Conservation (phyloP, 805 yeast species). For the Nakazawaea holstii region DNA sequence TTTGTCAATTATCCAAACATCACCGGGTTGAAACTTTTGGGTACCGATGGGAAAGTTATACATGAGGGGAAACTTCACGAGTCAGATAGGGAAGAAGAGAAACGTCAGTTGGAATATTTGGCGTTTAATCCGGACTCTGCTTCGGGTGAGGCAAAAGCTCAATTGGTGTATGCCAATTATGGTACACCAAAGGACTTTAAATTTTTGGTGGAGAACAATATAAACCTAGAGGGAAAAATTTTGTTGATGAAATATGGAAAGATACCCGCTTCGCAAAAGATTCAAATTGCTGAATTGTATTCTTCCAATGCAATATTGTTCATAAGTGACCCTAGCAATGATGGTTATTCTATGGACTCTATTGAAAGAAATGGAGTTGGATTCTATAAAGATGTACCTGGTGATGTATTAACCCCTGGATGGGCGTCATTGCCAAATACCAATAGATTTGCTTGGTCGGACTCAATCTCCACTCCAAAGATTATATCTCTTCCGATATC, state of each 20-base stretch:
- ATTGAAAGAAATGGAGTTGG: constrained; percentile 57
- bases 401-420: constrained; percentile 80
- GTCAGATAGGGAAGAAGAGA: neutral
- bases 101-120: constrained; percentile 24
- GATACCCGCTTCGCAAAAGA: constrained; percentile 44
- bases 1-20: constrained; percentile 63
- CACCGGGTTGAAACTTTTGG: constrained; percentile 22
- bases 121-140: constrained; percentile 70
- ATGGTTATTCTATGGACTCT: constrained; percentile 32
- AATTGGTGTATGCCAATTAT: constrained; percentile 56
- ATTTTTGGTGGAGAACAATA: constrained; percentile 27
- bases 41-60: constrained; percentile 14
- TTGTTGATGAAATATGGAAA: constrained; percentile 57
- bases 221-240: constrained; percentile 44
- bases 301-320: constrained; percentile 69
- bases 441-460: constrained; percentile 35
- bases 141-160: constrained; percentile 49
- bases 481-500: constrained; percentile 79
- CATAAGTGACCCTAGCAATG: constrained; percentile 39
- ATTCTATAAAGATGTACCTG: constrained; percentile 55
- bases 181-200: constrained; percentile 57
- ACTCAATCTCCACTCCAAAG: constrained; percentile 53
- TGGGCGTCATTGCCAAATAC: constrained; percentile 45
- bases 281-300: constrained; percentile 45
- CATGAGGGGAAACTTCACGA: constrained; percentile 20